Conservation (phyloP, 176 grass and related monocot species). For the Leersia perrieri region DNA sequence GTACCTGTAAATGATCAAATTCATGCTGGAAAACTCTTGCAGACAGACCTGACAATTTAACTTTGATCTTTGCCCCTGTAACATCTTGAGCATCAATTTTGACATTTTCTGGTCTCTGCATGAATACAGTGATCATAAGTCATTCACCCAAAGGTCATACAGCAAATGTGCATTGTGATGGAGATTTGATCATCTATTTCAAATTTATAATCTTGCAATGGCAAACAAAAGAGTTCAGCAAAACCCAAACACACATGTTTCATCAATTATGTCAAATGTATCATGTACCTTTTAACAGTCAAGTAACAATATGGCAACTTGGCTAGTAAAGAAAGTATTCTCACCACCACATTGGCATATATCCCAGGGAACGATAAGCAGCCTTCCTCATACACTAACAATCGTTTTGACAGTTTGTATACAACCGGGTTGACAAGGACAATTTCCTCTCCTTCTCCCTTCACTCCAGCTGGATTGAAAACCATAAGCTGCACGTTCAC, state of each 20-base stretch:
- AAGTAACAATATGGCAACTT: slow-evolving; percentile 19
- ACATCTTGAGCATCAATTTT: slow-evolving; percentile 91
- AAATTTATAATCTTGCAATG: not conserved
- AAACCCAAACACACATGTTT: not conserved
- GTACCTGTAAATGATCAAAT: slow-evolving; percentile 94
- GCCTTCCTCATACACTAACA: slow-evolving; percentile 69
- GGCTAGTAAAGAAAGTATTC: slow-evolving; percentile 25
- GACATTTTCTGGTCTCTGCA: slow-evolving; percentile 88
- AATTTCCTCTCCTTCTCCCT: slow-evolving; percentile 85
- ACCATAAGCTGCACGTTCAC: slow-evolving; percentile 98
- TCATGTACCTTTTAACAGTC: not conserved
- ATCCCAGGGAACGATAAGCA: slow-evolving; percentile 97
- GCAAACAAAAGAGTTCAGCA: not conserved
- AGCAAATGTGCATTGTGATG: not conserved
- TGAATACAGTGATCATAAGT: slow-evolving; percentile 31
- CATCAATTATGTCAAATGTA: slow-evolving; percentile 7
- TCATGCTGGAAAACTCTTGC: slow-evolving; percentile 96
- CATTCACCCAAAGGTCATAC: not conserved
- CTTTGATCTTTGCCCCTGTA: slow-evolving; percentile 77
- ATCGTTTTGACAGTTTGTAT: slow-evolving; percentile 69
- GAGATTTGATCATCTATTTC: not conserved
- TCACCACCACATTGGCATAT: slow-evolving; percentile 90
- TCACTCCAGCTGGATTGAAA: slow-evolving; percentile 80
- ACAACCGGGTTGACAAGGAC: slow-evolving; percentile 86
- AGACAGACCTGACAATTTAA: slow-evolving; percentile 72